A percentile compares a stretch with the other conserved stretches of the same genome.
These are phyloP conservation scores for Chara braunii DNA, from an alignment of 139 green algal species.

Conservation along the genomic window DNA sequence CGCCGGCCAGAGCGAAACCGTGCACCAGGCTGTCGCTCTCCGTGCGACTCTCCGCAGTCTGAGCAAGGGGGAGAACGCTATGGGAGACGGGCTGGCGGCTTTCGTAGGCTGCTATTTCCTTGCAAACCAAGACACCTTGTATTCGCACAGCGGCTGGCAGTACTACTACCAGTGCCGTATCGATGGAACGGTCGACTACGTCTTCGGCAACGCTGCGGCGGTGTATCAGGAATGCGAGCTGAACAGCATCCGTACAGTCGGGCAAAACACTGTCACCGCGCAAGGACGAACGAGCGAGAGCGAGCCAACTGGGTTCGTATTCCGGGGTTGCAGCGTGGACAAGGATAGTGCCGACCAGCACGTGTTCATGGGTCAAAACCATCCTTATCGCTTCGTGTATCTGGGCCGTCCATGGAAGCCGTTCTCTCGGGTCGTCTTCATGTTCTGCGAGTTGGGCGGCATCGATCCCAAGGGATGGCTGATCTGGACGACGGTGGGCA, in stretches of 20 bases:
- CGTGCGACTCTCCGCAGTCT: too few relatives aligned
- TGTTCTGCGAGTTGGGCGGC: too few relatives aligned
- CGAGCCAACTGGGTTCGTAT: constrained; percentile 7
- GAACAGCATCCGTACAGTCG: not conserved
- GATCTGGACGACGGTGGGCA: too few relatives aligned
- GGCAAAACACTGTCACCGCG: constrained; percentile 1
- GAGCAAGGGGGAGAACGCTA: too few relatives aligned
- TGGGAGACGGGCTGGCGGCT: too few relatives aligned
- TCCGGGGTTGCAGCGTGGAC: constrained; percentile 1
- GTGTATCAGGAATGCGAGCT: constrained; percentile 4
- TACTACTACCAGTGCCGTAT: constrained; percentile 23
- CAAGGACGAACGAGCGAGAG: not conserved
- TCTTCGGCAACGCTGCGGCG: constrained; percentile 5
- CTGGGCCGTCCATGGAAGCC: constrained; percentile 5
- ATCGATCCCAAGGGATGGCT: too few relatives aligned
- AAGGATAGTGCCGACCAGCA: too few relatives aligned
- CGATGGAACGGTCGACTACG: constrained; percentile 11
- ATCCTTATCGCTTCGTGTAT: not conserved
- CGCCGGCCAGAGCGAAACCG: too few relatives aligned
- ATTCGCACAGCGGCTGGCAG: not conserved
- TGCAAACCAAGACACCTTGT: constrained; percentile 3
- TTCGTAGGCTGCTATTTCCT: too few relatives aligned
- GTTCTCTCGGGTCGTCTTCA: not conserved
- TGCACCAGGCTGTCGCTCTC: too few relatives aligned
- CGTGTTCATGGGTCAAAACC: constrained; percentile 7